A percentile compares a stretch with the other conserved stretches of the same genome.
phyloP scores from a whole-genome alignment of 805 yeast genomes.

The Pichia paraexigua region DNA sequence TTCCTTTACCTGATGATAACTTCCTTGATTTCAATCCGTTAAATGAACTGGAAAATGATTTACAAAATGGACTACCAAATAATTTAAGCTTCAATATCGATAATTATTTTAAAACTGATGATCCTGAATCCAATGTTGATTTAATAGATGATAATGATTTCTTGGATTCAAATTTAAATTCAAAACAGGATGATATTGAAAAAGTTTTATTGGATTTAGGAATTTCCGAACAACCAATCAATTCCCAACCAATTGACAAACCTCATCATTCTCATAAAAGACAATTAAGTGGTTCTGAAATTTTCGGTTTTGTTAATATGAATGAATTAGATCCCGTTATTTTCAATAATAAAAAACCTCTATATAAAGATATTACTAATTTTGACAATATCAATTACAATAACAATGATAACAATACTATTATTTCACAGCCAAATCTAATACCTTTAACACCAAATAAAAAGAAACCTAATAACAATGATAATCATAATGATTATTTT shows the following conservation, averaged over 20 bases:
- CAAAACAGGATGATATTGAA: slow-evolving; percentile 23
- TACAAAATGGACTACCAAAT: background rate
- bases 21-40: slow-evolving; percentile 25
- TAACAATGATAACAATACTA: too few relatives aligned
- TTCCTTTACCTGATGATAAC: slow-evolving; percentile 48
- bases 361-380: slow-evolving; percentile 30
- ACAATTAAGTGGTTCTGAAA: slow-evolving; percentile 70
- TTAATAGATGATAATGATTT: slow-evolving; percentile 4
- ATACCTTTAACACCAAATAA: background rate
- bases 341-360: slow-evolving; percentile 23
- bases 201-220: slow-evolving; percentile 25
- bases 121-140: background rate
- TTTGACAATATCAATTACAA: slow-evolving; percentile 24
- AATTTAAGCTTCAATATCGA: slow-evolving; percentile 2
- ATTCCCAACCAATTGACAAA: background rate
- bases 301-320: slow-evolving; percentile 56
- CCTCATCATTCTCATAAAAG: slow-evolving; percentile 39
- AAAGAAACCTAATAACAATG: background rate
- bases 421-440: background rate
- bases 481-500: slow-evolving; percentile 32
- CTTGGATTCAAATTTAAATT: background rate
- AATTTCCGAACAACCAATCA: slow-evolving; percentile 26
- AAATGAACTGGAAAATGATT: background rate
- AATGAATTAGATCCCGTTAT: slow-evolving; percentile 34
- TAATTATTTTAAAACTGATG: slow-evolving; percentile 1